Evolutionary conservation across 2,329 filamentous ascomycete species (phyloP).

Genomic region (Fusarium sacchari): DNA sequence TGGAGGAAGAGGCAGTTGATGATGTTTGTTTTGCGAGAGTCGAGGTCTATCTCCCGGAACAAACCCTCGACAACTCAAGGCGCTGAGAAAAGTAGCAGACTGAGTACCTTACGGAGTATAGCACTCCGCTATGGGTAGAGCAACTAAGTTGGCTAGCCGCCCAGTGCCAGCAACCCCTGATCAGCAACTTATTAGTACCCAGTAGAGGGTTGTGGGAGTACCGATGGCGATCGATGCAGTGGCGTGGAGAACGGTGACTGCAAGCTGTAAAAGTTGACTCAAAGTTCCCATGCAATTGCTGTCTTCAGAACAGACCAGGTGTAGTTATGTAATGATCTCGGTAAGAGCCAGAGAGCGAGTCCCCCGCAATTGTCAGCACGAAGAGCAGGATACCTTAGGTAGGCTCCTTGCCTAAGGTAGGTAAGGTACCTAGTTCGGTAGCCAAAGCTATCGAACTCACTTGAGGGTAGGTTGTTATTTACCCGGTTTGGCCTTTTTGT

Average conservation of each 20-base stretch:
- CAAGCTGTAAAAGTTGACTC: not conserved
- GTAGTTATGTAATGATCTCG: slow-evolving; percentile 24
- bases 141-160: slow-evolving; percentile 10
- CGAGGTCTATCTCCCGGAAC: slow-evolving; percentile 12
- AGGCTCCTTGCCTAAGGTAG: slow-evolving; percentile 1
- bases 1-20: slow-evolving; percentile 17
- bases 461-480: slow-evolving; percentile 3
- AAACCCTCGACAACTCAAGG: not conserved
- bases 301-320: slow-evolving; percentile 17
- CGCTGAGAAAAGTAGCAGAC: not conserved
- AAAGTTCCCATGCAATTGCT: slow-evolving; percentile 28
- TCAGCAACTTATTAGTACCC: slow-evolving; percentile 5
- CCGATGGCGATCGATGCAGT: slow-evolving; percentile 43
- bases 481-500: not conserved
- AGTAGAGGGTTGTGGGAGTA: slow-evolving; percentile 30
- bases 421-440: too few species aligned
- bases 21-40: slow-evolving; percentile 27
- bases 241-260: slow-evolving; percentile 33
- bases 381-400: slow-evolving; percentile 12
- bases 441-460: not conserved
- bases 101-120: too few species aligned
- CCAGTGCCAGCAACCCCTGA: slow-evolving; percentile 18
- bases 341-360: slow-evolving; percentile 30
- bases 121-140: slow-evolving; percentile 2
- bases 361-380: slow-evolving; percentile 33